Evolutionary conservation across 106 monocot species (phyloP).

Genomic region (Vanilla planifolia): DNA sequence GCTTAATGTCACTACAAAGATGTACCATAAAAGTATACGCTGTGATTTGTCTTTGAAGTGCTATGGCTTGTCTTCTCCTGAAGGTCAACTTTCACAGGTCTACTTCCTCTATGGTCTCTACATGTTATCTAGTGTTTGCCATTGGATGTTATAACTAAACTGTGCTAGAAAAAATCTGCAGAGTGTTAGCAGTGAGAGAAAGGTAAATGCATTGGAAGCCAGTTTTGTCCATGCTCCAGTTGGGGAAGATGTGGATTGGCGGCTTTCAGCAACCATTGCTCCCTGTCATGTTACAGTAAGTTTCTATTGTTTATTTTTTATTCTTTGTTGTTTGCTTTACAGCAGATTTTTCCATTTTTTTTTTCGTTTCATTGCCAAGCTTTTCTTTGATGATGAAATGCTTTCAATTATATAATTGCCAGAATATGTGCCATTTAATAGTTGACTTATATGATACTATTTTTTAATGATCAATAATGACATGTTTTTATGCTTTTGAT

Average conservation of each 20-base stretch:
- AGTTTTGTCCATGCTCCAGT: slow-evolving; percentile 77
- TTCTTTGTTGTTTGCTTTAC: too few relatives aligned
- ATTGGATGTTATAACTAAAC: background rate
- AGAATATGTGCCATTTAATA: too few relatives aligned
- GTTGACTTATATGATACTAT: too few relatives aligned
- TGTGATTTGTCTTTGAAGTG: slow-evolving; percentile 78
- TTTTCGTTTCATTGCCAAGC: too few relatives aligned
- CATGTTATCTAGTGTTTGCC: slow-evolving; percentile 1
- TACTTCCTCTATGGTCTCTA: slow-evolving; percentile 11
- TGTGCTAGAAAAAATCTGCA: slow-evolving; percentile 18
- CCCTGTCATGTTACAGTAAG: slow-evolving; percentile 96
- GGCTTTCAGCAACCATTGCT: slow-evolving; percentile 81
- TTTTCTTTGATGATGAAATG: too few relatives aligned
- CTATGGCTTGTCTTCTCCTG: slow-evolving; percentile 90
- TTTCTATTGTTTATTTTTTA: background rate
- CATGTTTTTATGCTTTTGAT: too few relatives aligned
- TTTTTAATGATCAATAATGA: too few relatives aligned
- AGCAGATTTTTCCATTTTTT: too few relatives aligned
- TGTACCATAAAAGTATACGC: slow-evolving; percentile 64
- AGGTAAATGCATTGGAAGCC: slow-evolving; percentile 77
- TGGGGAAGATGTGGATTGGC: slow-evolving; percentile 81
- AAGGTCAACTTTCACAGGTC: slow-evolving; percentile 86
- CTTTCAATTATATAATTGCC: too few relatives aligned
- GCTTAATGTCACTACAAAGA: slow-evolving; percentile 68
- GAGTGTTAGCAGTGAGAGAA: slow-evolving; percentile 82